phyloP scores from a whole-genome alignment of 75 land plant genomes.

The Selaginella moellendorffii region DNA sequence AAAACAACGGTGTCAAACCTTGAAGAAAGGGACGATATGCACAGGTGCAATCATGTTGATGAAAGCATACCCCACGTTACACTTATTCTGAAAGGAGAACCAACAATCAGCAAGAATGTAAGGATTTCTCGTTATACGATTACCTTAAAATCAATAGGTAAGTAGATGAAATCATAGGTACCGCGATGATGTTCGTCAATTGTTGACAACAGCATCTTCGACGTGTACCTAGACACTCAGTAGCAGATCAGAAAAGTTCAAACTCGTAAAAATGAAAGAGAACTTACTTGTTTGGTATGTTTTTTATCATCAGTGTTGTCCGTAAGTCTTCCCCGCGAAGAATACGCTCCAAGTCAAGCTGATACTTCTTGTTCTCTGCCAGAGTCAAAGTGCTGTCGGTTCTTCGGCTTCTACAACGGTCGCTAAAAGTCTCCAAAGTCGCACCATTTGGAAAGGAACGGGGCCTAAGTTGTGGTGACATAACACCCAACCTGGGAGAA shows the following conservation, averaged over 20 bases:
- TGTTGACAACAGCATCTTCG: conserved; percentile 17
- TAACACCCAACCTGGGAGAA: background rate
- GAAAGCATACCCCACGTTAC: conserved; percentile 81
- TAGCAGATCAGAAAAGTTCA: too few species aligned
- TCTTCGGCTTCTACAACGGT: background rate
- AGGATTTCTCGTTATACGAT: background rate
- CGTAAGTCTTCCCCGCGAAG: background rate
- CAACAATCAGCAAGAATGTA: background rate
- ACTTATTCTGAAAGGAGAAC: conserved; percentile 15
- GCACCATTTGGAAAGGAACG: background rate
- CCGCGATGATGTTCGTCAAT: conserved; percentile 17
- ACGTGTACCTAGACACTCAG: conserved; percentile 10
- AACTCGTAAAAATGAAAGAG: background rate
- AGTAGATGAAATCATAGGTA: conserved; percentile 17
- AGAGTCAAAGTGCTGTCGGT: background rate
- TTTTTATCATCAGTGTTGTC: conserved; percentile 6
- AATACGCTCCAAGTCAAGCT: conserved; percentile 64
- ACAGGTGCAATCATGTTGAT: conserved; percentile 59
- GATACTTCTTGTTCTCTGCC: conserved; percentile 49
- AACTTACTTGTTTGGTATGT: conserved; percentile 4
- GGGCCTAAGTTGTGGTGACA: background rate
- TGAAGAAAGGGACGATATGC: conserved; percentile 46
- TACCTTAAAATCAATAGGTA: conserved; percentile 16
- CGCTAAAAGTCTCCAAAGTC: background rate
- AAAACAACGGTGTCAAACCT: conserved; percentile 22